Evolutionary conservation across 1,284 basidiomycete species (phyloP), one percentile per base, ranked within the genome.

Genomic region (Fistulina hepatica): DNA sequence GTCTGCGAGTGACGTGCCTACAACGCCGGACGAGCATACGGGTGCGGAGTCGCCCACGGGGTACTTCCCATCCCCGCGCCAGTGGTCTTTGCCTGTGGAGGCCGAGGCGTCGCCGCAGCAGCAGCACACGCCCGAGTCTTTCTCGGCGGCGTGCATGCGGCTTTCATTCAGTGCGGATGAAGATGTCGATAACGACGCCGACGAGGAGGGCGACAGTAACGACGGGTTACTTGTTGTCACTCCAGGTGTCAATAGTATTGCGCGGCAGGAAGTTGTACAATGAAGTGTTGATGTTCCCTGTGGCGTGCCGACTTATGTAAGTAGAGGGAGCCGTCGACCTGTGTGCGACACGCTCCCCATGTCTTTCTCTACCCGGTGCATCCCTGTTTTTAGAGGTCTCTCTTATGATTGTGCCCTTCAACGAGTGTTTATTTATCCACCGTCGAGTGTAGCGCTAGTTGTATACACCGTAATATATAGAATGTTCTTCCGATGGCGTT

Each of bases 211-310:
- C 10, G 53, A 55, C 24, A 48, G 52, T 15, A 51, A 52, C 33
- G 55, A 43, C 16, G 60, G 59, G 27, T 52, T 54, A 47, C 38
- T 64, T 33, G 55, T 64, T 33, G 60, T 63, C 42, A 51, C 60
- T 40, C 59, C 60, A 16, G 52, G 55, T 19, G 62, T 63, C 40
- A 56, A 56, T 34, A 57, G 53, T 33, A 59, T 63, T 42, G 61
- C 59, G 28, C 52, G 60, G 35, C 54, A 56, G 45, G 62, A 64
- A 49, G 58, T 64, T 35, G 8, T 11, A 32, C n/a, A n/a, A n/a
- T n/a, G n/a, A n/a, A n/a, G n/a, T n/a, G n/a, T n/a, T n/a, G n/a
- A n/a, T n/a, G n/a, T n/a, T n/a, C n/a, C n/a, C n/a, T n/a, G n/a
- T n/a, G n/a, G n/a, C n/a, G n/a, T n/a, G n/a, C n/a, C n/a, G n/a